phyloP scores from a whole-genome alignment of 441 rosid species.

The Hypseocharis bilobata region DNA sequence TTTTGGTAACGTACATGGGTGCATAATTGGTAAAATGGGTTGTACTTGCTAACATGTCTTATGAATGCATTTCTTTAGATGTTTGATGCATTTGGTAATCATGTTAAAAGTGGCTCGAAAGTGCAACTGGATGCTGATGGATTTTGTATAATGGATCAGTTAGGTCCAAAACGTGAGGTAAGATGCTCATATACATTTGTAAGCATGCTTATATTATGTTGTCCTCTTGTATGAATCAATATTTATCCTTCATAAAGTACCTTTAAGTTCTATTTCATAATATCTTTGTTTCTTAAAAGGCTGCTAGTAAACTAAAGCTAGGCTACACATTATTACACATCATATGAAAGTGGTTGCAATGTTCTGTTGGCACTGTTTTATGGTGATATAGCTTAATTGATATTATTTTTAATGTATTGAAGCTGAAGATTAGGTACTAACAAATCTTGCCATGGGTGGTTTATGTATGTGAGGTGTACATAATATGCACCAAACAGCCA shows the following conservation, averaged over 20 bases:
- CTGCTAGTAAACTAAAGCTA: not conserved
- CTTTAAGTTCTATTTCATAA: not conserved
- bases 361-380: too few species aligned
- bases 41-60: slow-evolving; percentile 17
- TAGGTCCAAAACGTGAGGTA: slow-evolving; percentile 40
- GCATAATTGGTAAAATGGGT: not conserved
- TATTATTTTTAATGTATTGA: not conserved
- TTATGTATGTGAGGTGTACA: too few species aligned
- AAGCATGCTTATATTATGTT: not conserved
- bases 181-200: slow-evolving; percentile 12
- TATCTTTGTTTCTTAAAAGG: not conserved
- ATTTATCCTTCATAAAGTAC: not conserved
- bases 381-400: too few species aligned
- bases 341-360: too few species aligned
- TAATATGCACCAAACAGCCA: too few species aligned
- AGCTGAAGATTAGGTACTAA: not conserved
- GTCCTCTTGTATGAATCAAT: not conserved
- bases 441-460: not conserved
- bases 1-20: not conserved
- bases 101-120: slow-evolving; percentile 33
- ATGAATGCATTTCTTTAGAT: slow-evolving; percentile 27
- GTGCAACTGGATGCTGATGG: slow-evolving; percentile 40
- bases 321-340: too few species aligned
- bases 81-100: slow-evolving; percentile 56
- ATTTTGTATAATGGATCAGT: slow-evolving; percentile 29